phyloP scores from a whole-genome alignment of 257 asterid species.

The Solanum megistacrolobum region DNA sequence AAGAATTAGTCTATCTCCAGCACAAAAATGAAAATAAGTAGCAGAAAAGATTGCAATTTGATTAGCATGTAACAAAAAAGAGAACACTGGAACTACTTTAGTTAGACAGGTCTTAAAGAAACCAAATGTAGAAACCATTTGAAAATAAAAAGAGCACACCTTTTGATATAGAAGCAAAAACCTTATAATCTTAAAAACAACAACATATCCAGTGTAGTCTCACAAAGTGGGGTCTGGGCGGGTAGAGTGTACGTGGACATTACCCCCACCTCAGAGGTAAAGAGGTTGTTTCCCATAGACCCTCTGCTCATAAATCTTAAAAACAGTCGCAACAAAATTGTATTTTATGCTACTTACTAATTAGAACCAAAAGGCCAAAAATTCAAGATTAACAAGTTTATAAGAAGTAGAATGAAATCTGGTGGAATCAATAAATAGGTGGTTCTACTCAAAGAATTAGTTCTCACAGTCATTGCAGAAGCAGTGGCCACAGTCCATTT shows the following conservation, averaged over 20 bases:
- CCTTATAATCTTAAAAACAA: background rate
- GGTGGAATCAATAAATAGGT: background rate
- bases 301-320: background rate
- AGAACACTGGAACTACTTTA: background rate
- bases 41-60: background rate
- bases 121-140: background rate
- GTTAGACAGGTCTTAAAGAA: background rate
- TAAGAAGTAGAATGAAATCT: background rate
- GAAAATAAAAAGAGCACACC: background rate
- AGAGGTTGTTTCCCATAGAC: background rate
- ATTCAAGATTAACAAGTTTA: background rate
- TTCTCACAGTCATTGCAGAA: conserved; percentile 87
- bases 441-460: background rate
- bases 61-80: background rate
- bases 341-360: background rate
- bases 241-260: background rate
- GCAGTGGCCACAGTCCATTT: conserved; percentile 92
- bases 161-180: background rate
- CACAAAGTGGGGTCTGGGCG: background rate
- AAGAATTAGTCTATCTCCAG: background rate
- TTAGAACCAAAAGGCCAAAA: background rate
- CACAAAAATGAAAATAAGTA: background rate
- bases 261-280: background rate
- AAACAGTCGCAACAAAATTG: background rate
- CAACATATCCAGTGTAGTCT: background rate